Percentiles rank a stretch among this genome's conserved stretches.
Evolutionary conservation across 768 basidiomycete genomes (phyloP).

Genomic region (Termitomyces sp.): DNA sequence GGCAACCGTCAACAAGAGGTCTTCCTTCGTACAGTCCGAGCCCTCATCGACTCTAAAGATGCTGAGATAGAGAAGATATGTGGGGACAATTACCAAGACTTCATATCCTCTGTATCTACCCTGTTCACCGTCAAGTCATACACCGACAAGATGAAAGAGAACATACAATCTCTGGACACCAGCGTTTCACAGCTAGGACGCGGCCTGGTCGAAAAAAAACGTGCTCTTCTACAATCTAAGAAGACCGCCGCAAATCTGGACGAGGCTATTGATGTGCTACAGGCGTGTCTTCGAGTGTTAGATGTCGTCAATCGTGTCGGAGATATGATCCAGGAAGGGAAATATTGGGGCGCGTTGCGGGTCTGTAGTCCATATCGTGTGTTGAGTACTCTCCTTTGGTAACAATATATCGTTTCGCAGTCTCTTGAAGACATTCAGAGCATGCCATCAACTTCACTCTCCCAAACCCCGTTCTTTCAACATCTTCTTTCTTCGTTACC

Average conservation of each 20-base stretch:
- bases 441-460: conserved; percentile 84
- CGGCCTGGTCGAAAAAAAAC: conserved; percentile 91
- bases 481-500: conserved; percentile 90
- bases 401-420: conserved; percentile 38
- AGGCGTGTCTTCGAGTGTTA: conserved; percentile 86
- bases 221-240: conserved; percentile 80
- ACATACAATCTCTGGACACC: conserved; percentile 82
- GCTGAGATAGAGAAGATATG: conserved; percentile 95
- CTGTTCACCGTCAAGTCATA: conserved; percentile 94
- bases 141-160: conserved; percentile 89
- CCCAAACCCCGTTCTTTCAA: conserved; percentile 89
- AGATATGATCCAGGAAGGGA: conserved; percentile 88
- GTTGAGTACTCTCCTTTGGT: conserved; percentile 24
- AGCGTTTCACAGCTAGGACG: conserved; percentile 86
- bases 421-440: conserved; percentile 93
- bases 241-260: conserved; percentile 93
- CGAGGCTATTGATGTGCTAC: conserved; percentile 93
- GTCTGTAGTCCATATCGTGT: conserved; percentile 49
- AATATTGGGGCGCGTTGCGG: conserved; percentile 95
- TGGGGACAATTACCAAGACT: conserved; percentile 95
- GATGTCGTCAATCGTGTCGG: conserved; percentile 92
- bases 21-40: conserved; percentile 80
- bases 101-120: conserved; percentile 95
- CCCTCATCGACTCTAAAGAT: conserved; percentile 92
- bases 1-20: conserved; percentile 83